A percentile compares a stretch with the other conserved stretches of the same genome.
phyloP scores from a whole-genome alignment of 768 basidiomycete genomes.

The Tylopilus rubrobrunneus region DNA sequence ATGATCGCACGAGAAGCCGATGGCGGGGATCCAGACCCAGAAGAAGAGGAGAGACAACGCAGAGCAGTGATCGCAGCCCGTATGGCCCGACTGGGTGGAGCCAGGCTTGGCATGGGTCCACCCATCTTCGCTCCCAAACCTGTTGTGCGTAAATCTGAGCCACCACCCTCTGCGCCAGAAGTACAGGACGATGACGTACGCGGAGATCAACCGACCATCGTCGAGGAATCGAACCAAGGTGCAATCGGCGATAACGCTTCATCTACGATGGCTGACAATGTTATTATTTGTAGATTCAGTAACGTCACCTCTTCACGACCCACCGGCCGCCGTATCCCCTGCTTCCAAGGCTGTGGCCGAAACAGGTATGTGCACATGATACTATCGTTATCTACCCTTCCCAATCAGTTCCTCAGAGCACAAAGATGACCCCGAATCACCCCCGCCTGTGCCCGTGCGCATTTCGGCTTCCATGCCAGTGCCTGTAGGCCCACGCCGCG shows the following conservation, averaged over 20 bases:
- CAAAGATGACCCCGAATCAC: constrained; percentile 25
- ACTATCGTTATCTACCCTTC: constrained; percentile 8
- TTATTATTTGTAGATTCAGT: constrained; percentile 5
- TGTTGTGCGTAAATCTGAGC: constrained; percentile 29
- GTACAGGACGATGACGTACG: constrained; percentile 26
- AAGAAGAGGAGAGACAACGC: constrained; percentile 68
- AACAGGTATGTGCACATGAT: constrained; percentile 13
- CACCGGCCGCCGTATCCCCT: neutral
- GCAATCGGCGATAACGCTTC: neutral
- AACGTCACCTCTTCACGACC: constrained; percentile 15
- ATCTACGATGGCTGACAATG: constrained; percentile 6
- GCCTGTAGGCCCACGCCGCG: constrained; percentile 67
- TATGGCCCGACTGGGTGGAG: constrained; percentile 90
- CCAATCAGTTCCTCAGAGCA: constrained; percentile 11
- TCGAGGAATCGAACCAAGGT: constrained; percentile 21
- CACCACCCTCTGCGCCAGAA: constrained; percentile 12
- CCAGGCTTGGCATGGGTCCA: constrained; percentile 75
- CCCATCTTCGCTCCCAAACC: constrained; percentile 65
- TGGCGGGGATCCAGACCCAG: constrained; percentile 42
- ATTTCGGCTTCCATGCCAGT: constrained; percentile 64
- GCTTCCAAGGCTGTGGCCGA: constrained; percentile 7
- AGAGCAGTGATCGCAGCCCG: constrained; percentile 87
- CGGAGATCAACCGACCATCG: constrained; percentile 3
- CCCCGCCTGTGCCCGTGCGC: constrained; percentile 32
- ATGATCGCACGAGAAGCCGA: constrained; percentile 18